A percentile compares a stretch with the other conserved stretches of the same genome.
Evolutionary conservation across 2,329 filamentous ascomycete genomes (phyloP).

Genomic region (Ophiocordyceps camponoti-floridani): DNA sequence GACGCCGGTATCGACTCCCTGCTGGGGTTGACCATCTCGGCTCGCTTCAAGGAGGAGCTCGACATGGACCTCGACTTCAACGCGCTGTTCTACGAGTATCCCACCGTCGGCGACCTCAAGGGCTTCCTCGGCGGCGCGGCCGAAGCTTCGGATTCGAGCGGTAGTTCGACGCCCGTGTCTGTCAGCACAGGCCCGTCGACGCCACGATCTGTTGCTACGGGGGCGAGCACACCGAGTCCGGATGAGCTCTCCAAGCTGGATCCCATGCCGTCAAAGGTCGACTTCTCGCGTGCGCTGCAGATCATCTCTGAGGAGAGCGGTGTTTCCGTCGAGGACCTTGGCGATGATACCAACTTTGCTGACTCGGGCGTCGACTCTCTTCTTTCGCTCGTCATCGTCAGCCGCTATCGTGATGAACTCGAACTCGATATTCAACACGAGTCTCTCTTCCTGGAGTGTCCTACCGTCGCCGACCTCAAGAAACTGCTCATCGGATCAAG

Average conservation of each 20-base stretch:
- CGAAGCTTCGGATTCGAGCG: neutral
- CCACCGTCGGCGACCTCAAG: constrained; percentile 1
- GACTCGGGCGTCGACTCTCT: constrained; percentile 43
- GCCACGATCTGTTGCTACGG: neutral
- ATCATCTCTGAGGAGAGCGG: constrained; percentile 4
- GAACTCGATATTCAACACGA: constrained; percentile 34
- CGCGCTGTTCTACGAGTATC: constrained; percentile 10
- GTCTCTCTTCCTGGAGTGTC: constrained; percentile 30
- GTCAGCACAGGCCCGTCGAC: neutral
- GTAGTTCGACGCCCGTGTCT: neutral
- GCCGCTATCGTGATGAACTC: constrained; percentile 36
- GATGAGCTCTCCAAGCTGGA: neutral
- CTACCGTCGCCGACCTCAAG: constrained; percentile 36
- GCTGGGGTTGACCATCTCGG: constrained; percentile 2
- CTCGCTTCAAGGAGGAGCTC: constrained; percentile 4
- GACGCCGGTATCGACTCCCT: constrained; percentile 2
- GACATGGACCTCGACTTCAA: constrained; percentile 16
- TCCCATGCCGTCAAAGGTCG: neutral
- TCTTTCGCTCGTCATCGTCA: constrained; percentile 37
- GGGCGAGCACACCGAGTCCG: neutral
- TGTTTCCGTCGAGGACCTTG: constrained; percentile 1
- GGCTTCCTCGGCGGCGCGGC: neutral
- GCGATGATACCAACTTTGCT: constrained; percentile 28
- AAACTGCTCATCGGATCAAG: constrained; percentile 1
- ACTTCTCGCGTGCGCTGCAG: constrained; percentile 1